Evolutionary conservation across 371 early-diverging fungal genomes (phyloP), one percentile per base, ranked within the genome.

Genomic region (Haplosporangium sp.): DNA sequence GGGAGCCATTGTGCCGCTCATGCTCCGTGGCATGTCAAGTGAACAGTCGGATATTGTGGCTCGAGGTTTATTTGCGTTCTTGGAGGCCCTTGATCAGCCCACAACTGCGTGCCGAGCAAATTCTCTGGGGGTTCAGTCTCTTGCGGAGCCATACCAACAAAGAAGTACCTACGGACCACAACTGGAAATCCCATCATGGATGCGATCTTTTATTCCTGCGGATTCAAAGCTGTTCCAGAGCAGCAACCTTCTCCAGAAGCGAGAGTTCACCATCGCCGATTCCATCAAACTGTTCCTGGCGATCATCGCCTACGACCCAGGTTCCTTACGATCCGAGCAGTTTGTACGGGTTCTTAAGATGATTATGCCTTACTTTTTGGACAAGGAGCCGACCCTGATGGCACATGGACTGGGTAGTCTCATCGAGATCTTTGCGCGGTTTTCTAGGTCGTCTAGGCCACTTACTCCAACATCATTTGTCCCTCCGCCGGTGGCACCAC

Each of bases 241-340:
- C 21, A 79, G 62, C 52, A 79, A 52, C 45, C 14, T 68, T 12
- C 57, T 71, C 3, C 65, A 74, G 36, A 84, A 85, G 46, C 57
- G 80, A 37, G 82, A 83, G 0, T 89, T 91, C 59, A 63, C 84
- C 0, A 64, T 90, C 14, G 83, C 81, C 4, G 85, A 87, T 40
- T 86, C 88, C 23, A 82, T 90, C 62, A 88, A 89, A 58, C 71
- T 91, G 45, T 89, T 90, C 38, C 70, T 91, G 23, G 88, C 91
- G 0, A 85, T 91, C 46, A 89, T 91, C 59, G 90, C 90, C 0
- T 89, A 88, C 58, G 91, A 91, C 70, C 85, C 89, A 4, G 87
- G 88, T 4, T 89, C 90, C 0, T 47, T 88, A 0, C 83, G 91
- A 40, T 90, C 91, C 0, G 90, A 91, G 56, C 91, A 91, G 60